Evolutionary conservation across 139 green algal species (phyloP).

Genomic region (Chlorella sp.): DNA sequence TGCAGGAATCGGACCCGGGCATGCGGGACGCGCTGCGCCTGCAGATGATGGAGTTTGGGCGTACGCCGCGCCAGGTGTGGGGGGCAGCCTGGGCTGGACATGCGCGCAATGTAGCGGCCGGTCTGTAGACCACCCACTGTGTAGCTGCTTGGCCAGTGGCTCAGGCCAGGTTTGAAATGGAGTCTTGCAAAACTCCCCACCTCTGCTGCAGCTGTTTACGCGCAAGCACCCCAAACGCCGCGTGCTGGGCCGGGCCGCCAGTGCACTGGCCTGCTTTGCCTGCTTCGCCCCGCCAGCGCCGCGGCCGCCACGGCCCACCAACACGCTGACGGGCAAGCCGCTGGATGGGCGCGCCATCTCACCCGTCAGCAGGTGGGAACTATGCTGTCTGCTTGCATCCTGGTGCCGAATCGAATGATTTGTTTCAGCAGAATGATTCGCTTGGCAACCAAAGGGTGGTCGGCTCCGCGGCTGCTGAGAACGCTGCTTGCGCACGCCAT

Average conservation of each 20-base stretch:
- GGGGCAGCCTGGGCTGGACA: too few species aligned
- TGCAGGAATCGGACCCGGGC: conserved; percentile 26
- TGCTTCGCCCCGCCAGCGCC: conserved; percentile 3
- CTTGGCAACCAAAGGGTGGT: too few species aligned
- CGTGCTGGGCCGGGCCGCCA: conserved; percentile 7
- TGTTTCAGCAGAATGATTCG: too few species aligned
- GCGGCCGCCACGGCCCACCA: neutral
- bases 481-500: too few species aligned
- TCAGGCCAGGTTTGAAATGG: too few species aligned
- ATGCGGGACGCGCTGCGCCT: conserved; percentile 49
- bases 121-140: too few species aligned
- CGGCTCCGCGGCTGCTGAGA: too few species aligned
- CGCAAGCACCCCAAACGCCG: conserved; percentile 39
- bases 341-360: conserved; percentile 5
- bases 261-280: conserved; percentile 5
- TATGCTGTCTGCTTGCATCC: too few species aligned
- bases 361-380: neutral
- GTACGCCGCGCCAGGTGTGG: conserved; percentile 69
- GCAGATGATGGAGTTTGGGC: conserved; percentile 84
- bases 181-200: too few species aligned
- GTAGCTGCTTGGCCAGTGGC: too few species aligned
- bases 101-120: too few species aligned
- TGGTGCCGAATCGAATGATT: too few species aligned
- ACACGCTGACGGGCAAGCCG: conserved; percentile 3
- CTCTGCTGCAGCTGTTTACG: conserved; percentile 40